Conservation (phyloP, 805 yeast genomes). For the Lipomyces sp. region DNA sequence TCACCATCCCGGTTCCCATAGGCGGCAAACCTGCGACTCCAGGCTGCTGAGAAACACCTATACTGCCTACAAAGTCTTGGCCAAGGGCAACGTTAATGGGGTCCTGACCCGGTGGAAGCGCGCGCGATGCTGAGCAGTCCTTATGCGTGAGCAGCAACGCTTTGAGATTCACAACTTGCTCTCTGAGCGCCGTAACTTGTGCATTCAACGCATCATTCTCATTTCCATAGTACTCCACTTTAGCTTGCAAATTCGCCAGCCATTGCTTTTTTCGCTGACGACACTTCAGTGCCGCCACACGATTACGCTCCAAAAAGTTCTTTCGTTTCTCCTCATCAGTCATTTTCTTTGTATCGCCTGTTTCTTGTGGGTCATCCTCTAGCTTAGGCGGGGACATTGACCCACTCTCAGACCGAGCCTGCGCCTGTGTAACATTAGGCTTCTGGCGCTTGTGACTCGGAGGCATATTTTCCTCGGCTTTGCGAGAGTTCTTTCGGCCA, state of each 20-base stretch:
- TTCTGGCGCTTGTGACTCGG: conserved; percentile 10
- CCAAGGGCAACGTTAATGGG: conserved; percentile 31
- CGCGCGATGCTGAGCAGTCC: conserved; percentile 47
- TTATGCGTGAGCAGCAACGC: conserved; percentile 56
- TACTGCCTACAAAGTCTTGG: conserved; percentile 29
- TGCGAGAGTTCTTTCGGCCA: conserved; percentile 15
- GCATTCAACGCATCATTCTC: conserved; percentile 70
- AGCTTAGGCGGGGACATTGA: conserved; percentile 13
- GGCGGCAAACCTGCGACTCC: conserved; percentile 10
- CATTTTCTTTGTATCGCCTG: conserved; percentile 43
- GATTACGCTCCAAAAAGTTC: conserved; percentile 82
- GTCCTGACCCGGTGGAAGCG: conserved; percentile 36
- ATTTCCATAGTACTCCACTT: conserved; percentile 67
- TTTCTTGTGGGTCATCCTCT: conserved; percentile 13
- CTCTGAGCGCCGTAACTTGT: conserved; percentile 63
- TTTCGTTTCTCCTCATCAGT: conserved; percentile 76
- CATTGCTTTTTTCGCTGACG: conserved; percentile 92
- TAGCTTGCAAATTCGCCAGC: conserved; percentile 79
- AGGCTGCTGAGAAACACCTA: conserved; percentile 15
- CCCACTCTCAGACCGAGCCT: conserved; percentile 1
- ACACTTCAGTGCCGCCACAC: conserved; percentile 95
- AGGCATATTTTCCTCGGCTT: conserved; percentile 5
- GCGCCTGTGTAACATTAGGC: background rate
- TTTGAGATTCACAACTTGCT: conserved; percentile 59
- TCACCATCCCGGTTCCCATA: background rate